A percentile compares a stretch with the other conserved stretches of the same genome.
Conservation (phyloP, 345 rosid species). For the Mercurialis annua region DNA sequence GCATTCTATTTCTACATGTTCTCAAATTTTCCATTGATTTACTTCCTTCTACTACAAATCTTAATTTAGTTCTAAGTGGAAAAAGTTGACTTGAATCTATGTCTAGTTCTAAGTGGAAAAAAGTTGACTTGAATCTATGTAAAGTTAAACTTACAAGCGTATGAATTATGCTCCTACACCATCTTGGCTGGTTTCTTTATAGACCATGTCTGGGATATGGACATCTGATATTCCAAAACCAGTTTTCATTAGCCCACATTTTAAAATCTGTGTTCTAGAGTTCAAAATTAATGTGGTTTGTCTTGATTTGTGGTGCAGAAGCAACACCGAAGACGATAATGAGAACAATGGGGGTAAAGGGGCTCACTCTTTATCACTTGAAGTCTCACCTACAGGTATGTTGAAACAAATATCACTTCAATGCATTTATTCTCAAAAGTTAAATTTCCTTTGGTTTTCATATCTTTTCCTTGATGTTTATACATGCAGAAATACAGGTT, state of each 20-base stretch:
- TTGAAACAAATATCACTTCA: neutral
- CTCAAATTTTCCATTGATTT: neutral
- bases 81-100: neutral
- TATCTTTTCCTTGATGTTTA: neutral
- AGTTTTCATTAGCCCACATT: neutral
- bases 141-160: neutral
- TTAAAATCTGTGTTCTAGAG: neutral
- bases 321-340: constrained; percentile 37
- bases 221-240: neutral
- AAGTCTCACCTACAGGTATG: constrained; percentile 37
- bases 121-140: neutral
- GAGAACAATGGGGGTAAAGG: constrained; percentile 39
- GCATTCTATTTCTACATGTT: neutral
- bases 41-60: constrained; percentile 2
- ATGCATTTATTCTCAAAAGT: neutral
- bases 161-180: neutral
- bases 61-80: neutral
- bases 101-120: neutral
- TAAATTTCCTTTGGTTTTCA: neutral
- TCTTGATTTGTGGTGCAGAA: constrained; percentile 19
- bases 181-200: neutral
- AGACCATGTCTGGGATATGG: neutral
- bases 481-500: constrained; percentile 71
- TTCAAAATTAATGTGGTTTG: neutral
- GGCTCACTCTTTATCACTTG: constrained; percentile 38